Evolutionary conservation across 768 basidiomycete genomes (phyloP).

Genomic region (Auriscalpium microsporum): DNA sequence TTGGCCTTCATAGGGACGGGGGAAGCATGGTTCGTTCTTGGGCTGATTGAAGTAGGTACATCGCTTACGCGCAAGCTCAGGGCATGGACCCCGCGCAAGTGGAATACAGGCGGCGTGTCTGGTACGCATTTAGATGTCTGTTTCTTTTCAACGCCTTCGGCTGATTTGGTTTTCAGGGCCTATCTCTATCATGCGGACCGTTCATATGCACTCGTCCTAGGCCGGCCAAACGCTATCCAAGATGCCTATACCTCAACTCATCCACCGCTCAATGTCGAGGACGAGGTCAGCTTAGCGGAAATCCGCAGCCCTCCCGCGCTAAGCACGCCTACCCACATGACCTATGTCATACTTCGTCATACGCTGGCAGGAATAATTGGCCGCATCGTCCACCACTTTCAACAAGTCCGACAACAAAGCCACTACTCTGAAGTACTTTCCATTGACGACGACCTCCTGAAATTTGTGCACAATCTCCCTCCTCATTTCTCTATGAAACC

Average conservation of each 20-base stretch:
- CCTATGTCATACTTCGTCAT: constrained; percentile 82
- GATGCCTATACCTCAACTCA: constrained; percentile 82
- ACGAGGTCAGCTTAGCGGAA: constrained; percentile 38
- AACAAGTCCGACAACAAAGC: constrained; percentile 67
- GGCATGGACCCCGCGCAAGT: constrained; percentile 67
- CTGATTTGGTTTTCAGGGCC: constrained; percentile 39
- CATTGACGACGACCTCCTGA: constrained; percentile 77
- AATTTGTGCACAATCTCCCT: constrained; percentile 68
- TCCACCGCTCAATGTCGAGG: constrained; percentile 65
- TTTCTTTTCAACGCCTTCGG: background rate
- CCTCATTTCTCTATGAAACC: constrained; percentile 71
- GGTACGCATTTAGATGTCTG: constrained; percentile 41
- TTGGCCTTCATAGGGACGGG: constrained; percentile 88
- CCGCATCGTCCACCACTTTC: constrained; percentile 88
- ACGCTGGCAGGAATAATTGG: constrained; percentile 79
- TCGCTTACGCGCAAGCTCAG: constrained; percentile 25
- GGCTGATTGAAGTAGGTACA: no score
- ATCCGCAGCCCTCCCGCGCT: constrained; percentile 49
- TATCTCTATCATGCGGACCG: constrained; percentile 92
- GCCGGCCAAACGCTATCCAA: constrained; percentile 83
- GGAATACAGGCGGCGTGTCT: constrained; percentile 86
- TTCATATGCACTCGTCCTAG: constrained; percentile 85
- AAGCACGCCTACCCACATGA: constrained; percentile 70
- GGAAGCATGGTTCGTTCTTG: constrained; percentile 57
- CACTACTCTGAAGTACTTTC: constrained; percentile 78